These are phyloP conservation scores for Paraglomus brasilianum DNA, from an alignment of 192 early-diverging fungal genomes.

Conservation along the genomic window DNA sequence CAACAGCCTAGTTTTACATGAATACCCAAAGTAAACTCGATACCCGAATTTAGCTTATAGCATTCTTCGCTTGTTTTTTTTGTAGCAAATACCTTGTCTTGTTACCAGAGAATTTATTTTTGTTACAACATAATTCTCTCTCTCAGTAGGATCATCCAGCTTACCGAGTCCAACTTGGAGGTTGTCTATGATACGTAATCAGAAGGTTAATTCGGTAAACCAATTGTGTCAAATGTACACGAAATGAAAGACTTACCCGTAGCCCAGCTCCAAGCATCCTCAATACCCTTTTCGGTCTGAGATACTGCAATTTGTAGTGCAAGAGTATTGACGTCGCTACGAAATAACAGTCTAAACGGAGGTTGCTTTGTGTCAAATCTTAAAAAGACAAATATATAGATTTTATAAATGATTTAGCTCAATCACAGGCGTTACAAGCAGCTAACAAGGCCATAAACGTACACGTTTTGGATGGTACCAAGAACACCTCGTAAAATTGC, in stretches of 20 bases:
- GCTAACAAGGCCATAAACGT: conserved; percentile 29
- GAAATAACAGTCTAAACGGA: conserved; percentile 84
- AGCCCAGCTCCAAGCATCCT: conserved; percentile 90
- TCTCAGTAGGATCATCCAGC: conserved; percentile 76
- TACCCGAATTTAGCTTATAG: background rate
- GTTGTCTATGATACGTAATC: conserved; percentile 56
- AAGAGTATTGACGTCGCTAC: conserved; percentile 50
- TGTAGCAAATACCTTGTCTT: conserved; percentile 55
- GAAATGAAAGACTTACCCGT: conserved; percentile 47
- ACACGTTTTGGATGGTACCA: conserved; percentile 94
- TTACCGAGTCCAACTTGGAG: conserved; percentile 66
- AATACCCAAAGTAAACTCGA: background rate
- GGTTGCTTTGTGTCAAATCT: conserved; percentile 92
- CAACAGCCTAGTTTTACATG: background rate
- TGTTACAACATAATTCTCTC: conserved; percentile 83
- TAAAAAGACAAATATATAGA: background rate
- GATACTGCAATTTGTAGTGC: conserved; percentile 83
- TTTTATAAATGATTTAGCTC: conserved; percentile 3
- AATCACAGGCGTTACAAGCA: background rate
- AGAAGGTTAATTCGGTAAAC: background rate
- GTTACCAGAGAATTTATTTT: conserved; percentile 90
- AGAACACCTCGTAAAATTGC: conserved; percentile 68
- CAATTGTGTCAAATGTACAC: background rate
- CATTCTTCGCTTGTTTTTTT: background rate
- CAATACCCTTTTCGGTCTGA: conserved; percentile 79